Base-by-base conservation (phyloP, 1,284 basidiomycete species). In the Schizopora paradoxa region DNA sequence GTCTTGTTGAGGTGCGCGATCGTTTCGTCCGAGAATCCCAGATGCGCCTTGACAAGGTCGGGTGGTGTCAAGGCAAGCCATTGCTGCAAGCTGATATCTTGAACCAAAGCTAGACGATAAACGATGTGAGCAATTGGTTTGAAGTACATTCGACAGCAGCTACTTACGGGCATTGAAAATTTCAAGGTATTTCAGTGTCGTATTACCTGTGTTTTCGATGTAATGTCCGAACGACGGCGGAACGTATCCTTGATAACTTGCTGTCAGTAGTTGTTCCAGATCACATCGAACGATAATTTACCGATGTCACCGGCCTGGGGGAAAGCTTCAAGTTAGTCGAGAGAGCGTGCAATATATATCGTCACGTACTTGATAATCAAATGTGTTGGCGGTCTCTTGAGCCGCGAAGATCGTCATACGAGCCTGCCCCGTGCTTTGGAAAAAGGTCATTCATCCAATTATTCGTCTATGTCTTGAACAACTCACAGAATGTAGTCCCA, bases 61-160 rank as follows among this genome's bases (percentile, higher is more conserved):
- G 77, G 74, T 6, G 80, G 80, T 2, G 76, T 79, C 49, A 83
- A 63, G 1, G 81, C 81, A 13, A 85, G 66, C 82, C 81, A 85
- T 74, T 81, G 76, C 54, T 70, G 72, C 48, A 84, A 63, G 55
- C 78, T 82, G 52, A 85, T 66, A 57, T 86, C 82, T 53, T 82
- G 67, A 62, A 77, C 79, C 45, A 60, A 63, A 45, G 74, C 79
- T 77, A 51, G 23, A 10, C 6, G n/a, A 41, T 6, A 4, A 11
- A 18, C 3, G 27, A 21, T 21, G 3, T 31, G 19, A 11, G 28
- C 18, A 32, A 44, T 10, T 18, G 14, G 26, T 13, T 33, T n/a
- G 21, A 6, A 18, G 11, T 31, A 6, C 23, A 46, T 29, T 11
- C n/a, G n/a, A 28, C 4, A 13, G 38, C 21, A 33, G 27, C 16